Conservation (phyloP, 805 yeast species). For the Starmerella asiatica region DNA sequence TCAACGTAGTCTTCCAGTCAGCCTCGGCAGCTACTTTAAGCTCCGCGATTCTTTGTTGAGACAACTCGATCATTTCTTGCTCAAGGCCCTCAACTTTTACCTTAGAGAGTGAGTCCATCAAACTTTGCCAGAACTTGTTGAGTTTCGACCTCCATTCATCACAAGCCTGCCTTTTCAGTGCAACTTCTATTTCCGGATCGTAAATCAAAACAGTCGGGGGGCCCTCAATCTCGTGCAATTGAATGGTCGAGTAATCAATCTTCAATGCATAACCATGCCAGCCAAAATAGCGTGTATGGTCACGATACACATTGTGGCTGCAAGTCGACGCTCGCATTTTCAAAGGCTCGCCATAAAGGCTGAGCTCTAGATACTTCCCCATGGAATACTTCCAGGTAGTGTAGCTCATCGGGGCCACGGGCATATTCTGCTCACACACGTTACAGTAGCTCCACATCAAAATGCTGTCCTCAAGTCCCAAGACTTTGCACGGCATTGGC, state of each 20-base stretch:
- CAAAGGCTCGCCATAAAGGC: constrained; percentile 57
- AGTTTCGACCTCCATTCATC: constrained; percentile 42
- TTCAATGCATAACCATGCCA: constrained; percentile 64
- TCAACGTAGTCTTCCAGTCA: constrained; percentile 38
- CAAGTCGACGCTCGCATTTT: constrained; percentile 54
- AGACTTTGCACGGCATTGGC: constrained; percentile 39
- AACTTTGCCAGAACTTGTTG: constrained; percentile 54
- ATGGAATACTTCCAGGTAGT: constrained; percentile 81
- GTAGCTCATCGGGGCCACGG: constrained; percentile 69
- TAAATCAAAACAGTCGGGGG: constrained; percentile 63
- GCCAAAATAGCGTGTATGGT: constrained; percentile 75
- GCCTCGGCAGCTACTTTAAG: constrained; percentile 39
- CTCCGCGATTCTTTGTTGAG: constrained; percentile 44
- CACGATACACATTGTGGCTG: constrained; percentile 64
- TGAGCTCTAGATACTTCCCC: constrained; percentile 80
- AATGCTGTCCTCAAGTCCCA: constrained; percentile 53
- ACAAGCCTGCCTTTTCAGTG: constrained; percentile 51
- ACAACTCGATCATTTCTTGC: constrained; percentile 57
- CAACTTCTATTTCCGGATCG: constrained; percentile 57
- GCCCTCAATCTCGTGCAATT: constrained; percentile 60
- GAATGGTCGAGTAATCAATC: constrained; percentile 64
- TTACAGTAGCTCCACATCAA: constrained; percentile 89
- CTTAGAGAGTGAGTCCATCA: constrained; percentile 51
- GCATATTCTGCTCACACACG: constrained; percentile 58
- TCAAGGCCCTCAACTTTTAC: constrained; percentile 70